Percentiles rank a stretch among this genome's conserved stretches.
Conservation (phyloP, 352 stramenopile species). For the Globisporangium mamillatum region DNA sequence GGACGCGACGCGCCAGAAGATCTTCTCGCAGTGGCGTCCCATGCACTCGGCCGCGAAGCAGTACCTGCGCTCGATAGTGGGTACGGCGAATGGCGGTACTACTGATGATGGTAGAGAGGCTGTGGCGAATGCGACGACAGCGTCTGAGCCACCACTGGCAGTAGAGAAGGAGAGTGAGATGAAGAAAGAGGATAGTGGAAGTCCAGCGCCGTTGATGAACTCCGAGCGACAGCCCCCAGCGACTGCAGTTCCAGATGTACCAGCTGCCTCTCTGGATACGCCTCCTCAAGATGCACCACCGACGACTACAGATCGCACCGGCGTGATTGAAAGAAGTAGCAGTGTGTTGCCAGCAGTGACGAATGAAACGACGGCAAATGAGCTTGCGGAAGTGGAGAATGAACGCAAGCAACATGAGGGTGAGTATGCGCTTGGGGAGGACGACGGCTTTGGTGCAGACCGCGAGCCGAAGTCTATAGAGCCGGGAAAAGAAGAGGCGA, state of each 20-base stretch:
- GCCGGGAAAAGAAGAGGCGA: not conserved
- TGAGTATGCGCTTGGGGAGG: not conserved
- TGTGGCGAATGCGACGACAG: not conserved
- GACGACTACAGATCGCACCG: not conserved
- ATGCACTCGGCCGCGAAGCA: slow-evolving; percentile 20
- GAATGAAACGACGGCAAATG: not conserved
- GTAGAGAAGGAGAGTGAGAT: not conserved
- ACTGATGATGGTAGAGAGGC: not conserved
- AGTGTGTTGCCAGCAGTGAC: not conserved
- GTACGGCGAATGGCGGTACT: not conserved
- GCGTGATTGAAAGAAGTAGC: not conserved
- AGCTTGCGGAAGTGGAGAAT: not conserved
- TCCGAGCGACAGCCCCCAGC: slow-evolving; percentile 2
- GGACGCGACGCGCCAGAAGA: slow-evolving; percentile 15
- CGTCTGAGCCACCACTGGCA: not conserved
- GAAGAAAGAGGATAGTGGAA: not conserved
- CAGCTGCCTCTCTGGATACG: not conserved
- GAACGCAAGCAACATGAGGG: not conserved
- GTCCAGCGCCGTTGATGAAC: slow-evolving; percentile 3
- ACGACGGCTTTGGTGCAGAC: not conserved
- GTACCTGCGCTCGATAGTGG: slow-evolving; percentile 16
- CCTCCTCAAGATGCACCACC: not conserved
- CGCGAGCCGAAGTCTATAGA: not conserved
- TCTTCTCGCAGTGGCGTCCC: slow-evolving; percentile 19
- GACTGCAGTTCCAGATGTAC: not conserved